Base-by-base conservation (phyloP, 1,139 yeast species). In the Hemisphaericaspora subhashii region DNA sequence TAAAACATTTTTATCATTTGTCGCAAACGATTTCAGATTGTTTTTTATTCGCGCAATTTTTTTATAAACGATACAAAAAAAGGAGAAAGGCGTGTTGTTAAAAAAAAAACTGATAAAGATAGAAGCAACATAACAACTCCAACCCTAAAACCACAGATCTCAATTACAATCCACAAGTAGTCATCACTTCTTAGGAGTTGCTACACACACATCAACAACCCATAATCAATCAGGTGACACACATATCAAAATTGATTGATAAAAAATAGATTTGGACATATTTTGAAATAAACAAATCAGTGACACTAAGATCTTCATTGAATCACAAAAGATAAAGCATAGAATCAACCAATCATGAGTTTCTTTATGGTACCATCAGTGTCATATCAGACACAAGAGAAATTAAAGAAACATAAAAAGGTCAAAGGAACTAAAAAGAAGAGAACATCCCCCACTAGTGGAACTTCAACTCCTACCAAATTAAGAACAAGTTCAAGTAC, bases 371-470 rank as follows among this genome's bases (percentile, higher is more conserved):
- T 62, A 15, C 68, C 68, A 5, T 50, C 63, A 9, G 60, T 61
- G 28, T 57, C 62, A 9, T 62, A 59, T 42, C 67, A 64, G 45
- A 60, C 64, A 13, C 64, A 63, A 41, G 66, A 64, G 42, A 59
- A 62, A 42, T 33, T 62, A 35, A 57, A 60, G 41, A 42, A 49
- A 26, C 45, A 48, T 15, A 31, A 36, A 14, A 47, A 50, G 31
- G 40, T 36, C 25, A 47, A 35, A 26, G 39, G 39, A 23, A 12
- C 27, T 4, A 45, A 42, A 33, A 47, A 40, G 24, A 35, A 36
- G 33, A 36, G 37, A 21, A 32, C 32, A 21, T 28, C 35, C 7
- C n/a, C 27, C 4, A 8, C 27, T 18, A 17, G 23, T 29, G 32
- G 32, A 15, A 29, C 32, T 2, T 14, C 22, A 11, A 29, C 32